Percentiles rank a stretch among this genome's conserved stretches.
Evolutionary conservation across 2,329 filamentous ascomycete genomes (phyloP).

Genomic region (Penicillium sp.): DNA sequence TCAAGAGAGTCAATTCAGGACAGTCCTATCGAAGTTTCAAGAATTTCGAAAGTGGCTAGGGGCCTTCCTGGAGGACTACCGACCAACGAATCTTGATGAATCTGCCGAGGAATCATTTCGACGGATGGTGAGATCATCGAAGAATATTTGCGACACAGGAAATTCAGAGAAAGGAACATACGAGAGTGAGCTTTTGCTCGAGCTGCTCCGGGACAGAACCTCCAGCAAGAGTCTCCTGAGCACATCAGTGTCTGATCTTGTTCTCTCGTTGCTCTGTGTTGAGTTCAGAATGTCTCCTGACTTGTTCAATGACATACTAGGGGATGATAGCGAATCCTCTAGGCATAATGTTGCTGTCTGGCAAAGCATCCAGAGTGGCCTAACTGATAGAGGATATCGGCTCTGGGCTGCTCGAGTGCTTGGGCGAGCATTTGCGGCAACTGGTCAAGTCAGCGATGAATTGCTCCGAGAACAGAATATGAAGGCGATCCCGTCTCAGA

Average conservation of each 20-base stretch:
- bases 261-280: constrained; percentile 57
- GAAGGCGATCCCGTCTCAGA: background rate
- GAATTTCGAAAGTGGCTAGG: constrained; percentile 76
- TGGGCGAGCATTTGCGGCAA: constrained; percentile 76
- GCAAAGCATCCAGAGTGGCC: constrained; percentile 66
- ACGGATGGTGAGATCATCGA: constrained; percentile 65
- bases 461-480: constrained; percentile 42
- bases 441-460: constrained; percentile 57
- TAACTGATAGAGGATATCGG: constrained; percentile 65
- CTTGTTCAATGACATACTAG: constrained; percentile 63
- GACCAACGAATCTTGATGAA: constrained; percentile 48
- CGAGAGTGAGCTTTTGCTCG: constrained; percentile 77
- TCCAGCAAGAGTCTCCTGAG: constrained; percentile 63
- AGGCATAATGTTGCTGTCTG: constrained; percentile 65
- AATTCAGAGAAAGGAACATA: constrained; percentile 65
- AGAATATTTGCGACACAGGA: constrained; percentile 62
- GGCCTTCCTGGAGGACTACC: constrained; percentile 62
- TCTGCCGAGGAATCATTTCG: constrained; percentile 57
- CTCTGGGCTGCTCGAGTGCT: constrained; percentile 83
- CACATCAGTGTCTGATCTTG: constrained; percentile 55
- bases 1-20: constrained; percentile 75
- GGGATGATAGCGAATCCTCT: constrained; percentile 61
- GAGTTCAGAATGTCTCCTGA: constrained; percentile 64
- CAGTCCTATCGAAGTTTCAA: constrained; percentile 71
- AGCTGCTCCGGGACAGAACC: constrained; percentile 70